Base-by-base conservation (phyloP, 1,284 basidiomycete genomes). In the Malassezia arunalokei region DNA sequence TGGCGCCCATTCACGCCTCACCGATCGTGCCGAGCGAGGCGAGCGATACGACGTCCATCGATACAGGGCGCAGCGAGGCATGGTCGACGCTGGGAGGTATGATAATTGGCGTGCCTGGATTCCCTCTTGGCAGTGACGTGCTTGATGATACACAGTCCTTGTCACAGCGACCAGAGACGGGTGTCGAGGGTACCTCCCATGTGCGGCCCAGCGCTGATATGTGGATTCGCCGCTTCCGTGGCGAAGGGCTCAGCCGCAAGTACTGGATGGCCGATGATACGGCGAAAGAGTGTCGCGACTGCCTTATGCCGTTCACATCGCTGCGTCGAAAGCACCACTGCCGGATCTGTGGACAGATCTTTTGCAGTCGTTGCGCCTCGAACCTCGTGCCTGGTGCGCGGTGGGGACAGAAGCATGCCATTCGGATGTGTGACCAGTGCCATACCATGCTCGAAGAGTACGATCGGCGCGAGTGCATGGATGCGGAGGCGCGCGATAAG, bases 351-450 rank as follows among this genome's bases (percentile, higher is more conserved):
- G 68, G 67, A 12, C 68, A 70, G 51, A 73, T 74, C 43, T 74
- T 72, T 39, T 74, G 73, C 57, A 56, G 60, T 37, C 51, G 62
- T 88, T 68, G 92, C 73, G 91, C 92, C 3, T 90, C 89, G n/a
- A 92, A 95, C 66, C 86, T 96, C 65, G 89, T 98, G 73, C 88
- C 90, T 58, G 91, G 88, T 6, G 80, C 83, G n/a, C 82, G 89
- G 1, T 96, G 94, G 68, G 89, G 89, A 6, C 85, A 89, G 56
- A 83, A 91, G 50, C 89, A 88, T 29, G 86, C 86, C 80, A 80
- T 96, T 51, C 82, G 92, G 53, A 85, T 91, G 9, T 96, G 91
- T 76, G 94, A 95, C 67, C 78, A 94, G 17, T 98, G 94, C 73
- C 77, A 94, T 27, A 85, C 87, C 64, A 90, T 91, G 74, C 81